Conservation (phyloP, 2,329 filamentous ascomycete genomes). For the Aspergillus tubingensis region DNA sequence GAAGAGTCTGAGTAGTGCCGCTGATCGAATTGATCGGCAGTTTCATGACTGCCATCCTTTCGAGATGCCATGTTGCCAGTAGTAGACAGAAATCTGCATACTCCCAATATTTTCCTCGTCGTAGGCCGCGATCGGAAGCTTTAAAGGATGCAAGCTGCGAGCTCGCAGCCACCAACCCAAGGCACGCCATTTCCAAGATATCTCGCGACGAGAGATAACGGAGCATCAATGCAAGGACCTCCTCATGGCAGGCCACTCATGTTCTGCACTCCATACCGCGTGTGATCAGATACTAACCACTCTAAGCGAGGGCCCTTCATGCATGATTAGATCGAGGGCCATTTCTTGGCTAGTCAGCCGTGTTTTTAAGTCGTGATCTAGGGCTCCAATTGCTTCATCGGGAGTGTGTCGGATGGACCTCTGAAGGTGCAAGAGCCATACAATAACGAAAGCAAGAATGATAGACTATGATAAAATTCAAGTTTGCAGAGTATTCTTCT, state of each 20-base stretch:
- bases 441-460: too few relatives aligned
- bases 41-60: neutral
- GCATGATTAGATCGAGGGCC: neutral
- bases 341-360: neutral
- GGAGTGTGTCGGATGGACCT: neutral
- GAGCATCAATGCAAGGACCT: neutral
- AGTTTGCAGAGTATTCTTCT: neutral
- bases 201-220: neutral
- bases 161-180: neutral
- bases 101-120: neutral
- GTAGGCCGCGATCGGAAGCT: neutral
- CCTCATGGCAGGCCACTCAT: neutral
- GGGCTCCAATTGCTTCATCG: neutral
- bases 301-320: neutral
- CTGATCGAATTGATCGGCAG: neutral
- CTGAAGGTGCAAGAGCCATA: too few relatives aligned
- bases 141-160: neutral
- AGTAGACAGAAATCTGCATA: too few relatives aligned
- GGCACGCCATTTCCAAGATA: neutral
- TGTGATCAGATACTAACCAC: neutral
- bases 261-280: neutral
- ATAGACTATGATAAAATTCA: neutral
- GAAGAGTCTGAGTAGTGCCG: slow-evolving; percentile 2
- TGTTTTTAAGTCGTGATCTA: neutral
- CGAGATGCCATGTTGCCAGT: neutral